Conservation (phyloP, 1,284 basidiomycete species). For the Phaffia rhodozyma region DNA sequence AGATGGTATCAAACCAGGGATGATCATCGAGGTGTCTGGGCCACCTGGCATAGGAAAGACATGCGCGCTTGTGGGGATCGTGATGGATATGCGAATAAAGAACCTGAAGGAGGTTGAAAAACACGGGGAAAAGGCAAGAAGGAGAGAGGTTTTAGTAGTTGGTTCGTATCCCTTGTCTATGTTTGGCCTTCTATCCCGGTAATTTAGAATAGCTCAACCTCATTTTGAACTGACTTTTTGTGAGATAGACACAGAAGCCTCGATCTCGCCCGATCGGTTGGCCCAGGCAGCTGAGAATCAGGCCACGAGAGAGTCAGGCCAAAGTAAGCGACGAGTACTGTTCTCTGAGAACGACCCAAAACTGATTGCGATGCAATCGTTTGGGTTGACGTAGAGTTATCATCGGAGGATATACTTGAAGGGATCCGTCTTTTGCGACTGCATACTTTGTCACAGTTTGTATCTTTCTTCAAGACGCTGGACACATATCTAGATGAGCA, state of each 20-base stretch:
- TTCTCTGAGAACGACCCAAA: too few relatives aligned
- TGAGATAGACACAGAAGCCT: constrained; percentile 33
- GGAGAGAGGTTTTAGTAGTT: constrained; percentile 31
- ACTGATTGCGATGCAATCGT: background rate
- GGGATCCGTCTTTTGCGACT: constrained; percentile 33
- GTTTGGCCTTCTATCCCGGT: background rate
- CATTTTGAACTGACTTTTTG: background rate
- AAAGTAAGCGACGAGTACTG: too few relatives aligned
- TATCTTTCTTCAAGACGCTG: constrained; percentile 30
- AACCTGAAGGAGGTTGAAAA: background rate
- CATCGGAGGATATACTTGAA: constrained; percentile 20
- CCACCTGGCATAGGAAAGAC: constrained; percentile 35
- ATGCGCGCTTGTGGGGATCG: constrained; percentile 24
- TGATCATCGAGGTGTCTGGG: constrained; percentile 31
- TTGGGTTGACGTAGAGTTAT: background rate
- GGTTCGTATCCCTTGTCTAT: constrained; percentile 23
- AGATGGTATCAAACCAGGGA: constrained; percentile 25
- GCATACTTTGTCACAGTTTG: constrained; percentile 32
- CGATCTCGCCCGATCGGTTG: constrained; percentile 27
- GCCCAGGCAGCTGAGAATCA: constrained; percentile 19
- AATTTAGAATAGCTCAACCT: background rate
- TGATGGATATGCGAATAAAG: constrained; percentile 25
- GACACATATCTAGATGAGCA: constrained; percentile 31
- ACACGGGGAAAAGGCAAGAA: constrained; percentile 3
- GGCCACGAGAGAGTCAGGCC: too few relatives aligned